phyloP scores from a whole-genome alignment of 2,329 filamentous ascomycete species.

The Aspergillus viridinutans region DNA sequence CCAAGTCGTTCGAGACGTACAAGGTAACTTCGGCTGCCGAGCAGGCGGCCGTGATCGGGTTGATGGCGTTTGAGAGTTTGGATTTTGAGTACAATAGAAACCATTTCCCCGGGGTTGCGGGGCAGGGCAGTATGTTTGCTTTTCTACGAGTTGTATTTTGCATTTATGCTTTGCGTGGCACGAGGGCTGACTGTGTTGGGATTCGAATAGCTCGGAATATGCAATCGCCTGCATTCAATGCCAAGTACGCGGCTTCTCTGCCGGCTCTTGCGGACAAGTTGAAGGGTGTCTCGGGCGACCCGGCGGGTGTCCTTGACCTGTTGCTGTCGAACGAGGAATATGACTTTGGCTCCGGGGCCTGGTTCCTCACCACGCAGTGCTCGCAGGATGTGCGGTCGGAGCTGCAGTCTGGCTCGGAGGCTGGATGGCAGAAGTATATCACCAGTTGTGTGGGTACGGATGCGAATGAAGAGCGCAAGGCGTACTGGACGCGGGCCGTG shows the following conservation, averaged over 20 bases:
- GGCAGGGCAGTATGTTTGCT: slow-evolving; percentile 57
- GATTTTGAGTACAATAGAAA: slow-evolving; percentile 71
- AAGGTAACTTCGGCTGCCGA: slow-evolving; percentile 51
- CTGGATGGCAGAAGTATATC: slow-evolving; percentile 53
- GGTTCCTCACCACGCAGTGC: slow-evolving; percentile 59
- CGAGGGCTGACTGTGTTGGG: background rate
- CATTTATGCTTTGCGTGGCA: background rate
- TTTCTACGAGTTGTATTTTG: background rate
- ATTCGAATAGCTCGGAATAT: slow-evolving; percentile 53
- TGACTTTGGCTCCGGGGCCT: slow-evolving; percentile 57
- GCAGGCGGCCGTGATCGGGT: slow-evolving; percentile 65
- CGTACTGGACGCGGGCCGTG: slow-evolving; percentile 49
- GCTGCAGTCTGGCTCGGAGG: slow-evolving; percentile 45
- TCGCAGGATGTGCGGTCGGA: slow-evolving; percentile 37
- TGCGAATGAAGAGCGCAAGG: slow-evolving; percentile 43
- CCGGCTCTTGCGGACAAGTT: slow-evolving; percentile 39
- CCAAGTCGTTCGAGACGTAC: slow-evolving; percentile 55
- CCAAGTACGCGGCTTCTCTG: slow-evolving; percentile 50
- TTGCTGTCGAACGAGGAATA: slow-evolving; percentile 47
- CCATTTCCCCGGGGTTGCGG: slow-evolving; percentile 52
- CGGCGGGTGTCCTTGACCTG: slow-evolving; percentile 46
- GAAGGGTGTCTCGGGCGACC: slow-evolving; percentile 31
- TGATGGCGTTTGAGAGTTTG: slow-evolving; percentile 68
- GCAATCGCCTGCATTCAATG: slow-evolving; percentile 55
- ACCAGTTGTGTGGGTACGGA: slow-evolving; percentile 51